Conservation (phyloP, 345 rosid genomes). For the Eucalyptus polybractea region DNA sequence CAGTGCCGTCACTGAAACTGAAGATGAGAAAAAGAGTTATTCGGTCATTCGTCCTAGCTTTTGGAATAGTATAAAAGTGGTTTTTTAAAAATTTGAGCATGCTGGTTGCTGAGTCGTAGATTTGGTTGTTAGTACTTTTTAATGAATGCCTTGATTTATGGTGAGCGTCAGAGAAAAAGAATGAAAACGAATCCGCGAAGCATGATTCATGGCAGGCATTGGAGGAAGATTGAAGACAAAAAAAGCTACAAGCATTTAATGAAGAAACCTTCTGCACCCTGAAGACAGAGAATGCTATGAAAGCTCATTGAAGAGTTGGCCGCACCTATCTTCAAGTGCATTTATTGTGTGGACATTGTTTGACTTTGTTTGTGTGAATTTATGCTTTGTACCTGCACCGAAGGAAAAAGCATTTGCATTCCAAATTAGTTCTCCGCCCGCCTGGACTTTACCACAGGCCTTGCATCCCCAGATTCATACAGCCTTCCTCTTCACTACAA, state of each 20-base stretch:
- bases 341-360: too few species aligned
- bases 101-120: neutral
- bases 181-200: too few species aligned
- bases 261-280: neutral
- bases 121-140: neutral
- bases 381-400: neutral
- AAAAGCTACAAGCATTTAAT: neutral
- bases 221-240: neutral
- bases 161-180: neutral
- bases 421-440: constrained; percentile 40
- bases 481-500: constrained; percentile 87
- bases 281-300: neutral
- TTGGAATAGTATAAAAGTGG: constrained; percentile 9
- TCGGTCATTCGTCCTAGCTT: neutral
- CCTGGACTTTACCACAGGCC: constrained; percentile 85
- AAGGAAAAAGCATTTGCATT: neutral
- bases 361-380: neutral
- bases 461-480: constrained; percentile 97
- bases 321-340: neutral
- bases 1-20: neutral
- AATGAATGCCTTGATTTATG: neutral
- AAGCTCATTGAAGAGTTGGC: neutral
- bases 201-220: neutral
- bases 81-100: neutral
- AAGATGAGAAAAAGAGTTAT: neutral